These are phyloP conservation scores for Jackrogersella minutella DNA, from an alignment of 495 filamentous ascomycete species.

Conservation along the genomic window DNA sequence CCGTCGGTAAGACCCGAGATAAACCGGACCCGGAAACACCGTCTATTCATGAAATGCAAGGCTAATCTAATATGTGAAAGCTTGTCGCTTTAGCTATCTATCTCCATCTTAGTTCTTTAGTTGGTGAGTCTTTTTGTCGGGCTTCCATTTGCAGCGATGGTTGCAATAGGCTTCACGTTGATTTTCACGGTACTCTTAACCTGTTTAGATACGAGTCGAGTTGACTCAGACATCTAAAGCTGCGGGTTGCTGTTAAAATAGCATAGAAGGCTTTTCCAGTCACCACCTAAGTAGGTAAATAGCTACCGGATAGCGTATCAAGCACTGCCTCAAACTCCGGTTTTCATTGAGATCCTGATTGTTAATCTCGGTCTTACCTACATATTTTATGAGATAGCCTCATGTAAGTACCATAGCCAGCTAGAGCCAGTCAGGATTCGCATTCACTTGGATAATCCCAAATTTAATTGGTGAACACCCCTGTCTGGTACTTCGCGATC, in stretches of 20 bases:
- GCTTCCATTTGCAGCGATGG: background rate
- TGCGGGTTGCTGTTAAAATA: background rate
- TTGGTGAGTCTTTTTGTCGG: background rate
- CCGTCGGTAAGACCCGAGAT: conserved; percentile 4
- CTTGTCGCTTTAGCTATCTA: conserved; percentile 17
- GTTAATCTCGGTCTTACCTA: background rate
- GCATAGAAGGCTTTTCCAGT: background rate
- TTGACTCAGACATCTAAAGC: background rate
- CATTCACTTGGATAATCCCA: background rate
- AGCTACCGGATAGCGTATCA: no score
- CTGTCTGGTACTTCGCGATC: background rate
- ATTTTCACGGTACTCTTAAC: background rate
- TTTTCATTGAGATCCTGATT: background rate
- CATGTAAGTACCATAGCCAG: background rate
- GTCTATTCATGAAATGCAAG: background rate
- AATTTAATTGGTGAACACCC: background rate
- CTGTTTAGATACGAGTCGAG: background rate
- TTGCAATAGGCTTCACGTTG: background rate
- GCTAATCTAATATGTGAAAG: conserved; percentile 13
- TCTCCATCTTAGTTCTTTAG: conserved; percentile 10
- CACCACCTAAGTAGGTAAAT: no score
- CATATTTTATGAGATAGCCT: background rate
- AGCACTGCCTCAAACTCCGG: background rate
- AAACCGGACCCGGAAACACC: background rate
- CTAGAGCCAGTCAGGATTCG: background rate